phyloP scores from a whole-genome alignment of 345 rosid species.

The Nasturtium officinale region DNA sequence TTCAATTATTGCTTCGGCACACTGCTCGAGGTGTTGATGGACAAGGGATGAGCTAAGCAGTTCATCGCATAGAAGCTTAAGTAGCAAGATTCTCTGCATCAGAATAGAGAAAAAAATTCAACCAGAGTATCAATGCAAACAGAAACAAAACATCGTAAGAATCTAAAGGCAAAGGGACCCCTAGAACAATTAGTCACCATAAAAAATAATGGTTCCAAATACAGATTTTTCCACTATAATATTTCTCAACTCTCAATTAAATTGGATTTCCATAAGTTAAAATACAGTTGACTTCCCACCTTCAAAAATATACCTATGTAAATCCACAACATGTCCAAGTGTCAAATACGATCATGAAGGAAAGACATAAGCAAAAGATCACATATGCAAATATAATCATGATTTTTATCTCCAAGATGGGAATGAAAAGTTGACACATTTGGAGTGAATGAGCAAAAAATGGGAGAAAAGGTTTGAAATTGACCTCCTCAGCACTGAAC shows the following conservation, averaged over 20 bases:
- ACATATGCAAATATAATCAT: neutral
- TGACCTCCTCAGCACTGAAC: slow-evolving; percentile 78
- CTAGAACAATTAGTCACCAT: slow-evolving; percentile 1
- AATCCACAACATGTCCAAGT: slow-evolving; percentile 20
- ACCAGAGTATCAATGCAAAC: slow-evolving; percentile 19
- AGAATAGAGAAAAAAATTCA: slow-evolving; percentile 20
- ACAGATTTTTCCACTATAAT: neutral
- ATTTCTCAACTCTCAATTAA: slow-evolving; percentile 11
- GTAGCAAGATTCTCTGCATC: slow-evolving; percentile 80
- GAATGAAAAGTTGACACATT: slow-evolving; percentile 8
- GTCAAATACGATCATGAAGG: slow-evolving; percentile 12
- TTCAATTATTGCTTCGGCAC: slow-evolving; percentile 69
- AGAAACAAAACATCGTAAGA: slow-evolving; percentile 14
- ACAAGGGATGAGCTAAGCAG: slow-evolving; percentile 76
- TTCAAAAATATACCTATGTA: slow-evolving; percentile 5
- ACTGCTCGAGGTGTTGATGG: slow-evolving; percentile 93
- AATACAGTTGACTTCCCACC: neutral
- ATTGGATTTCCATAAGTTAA: neutral
- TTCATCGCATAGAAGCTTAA: slow-evolving; percentile 88
- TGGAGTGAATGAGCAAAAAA: slow-evolving; percentile 10
- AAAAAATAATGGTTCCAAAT: neutral
- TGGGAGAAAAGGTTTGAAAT: slow-evolving; percentile 27
- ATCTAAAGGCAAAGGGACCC: neutral
- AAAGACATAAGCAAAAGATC: slow-evolving; percentile 28
- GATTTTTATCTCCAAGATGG: slow-evolving; percentile 14